Evolutionary conservation across 1,284 basidiomycete species (phyloP), one percentile per base, ranked within the genome.

Genomic region (Melanopsichium pennsylvanicum): DNA sequence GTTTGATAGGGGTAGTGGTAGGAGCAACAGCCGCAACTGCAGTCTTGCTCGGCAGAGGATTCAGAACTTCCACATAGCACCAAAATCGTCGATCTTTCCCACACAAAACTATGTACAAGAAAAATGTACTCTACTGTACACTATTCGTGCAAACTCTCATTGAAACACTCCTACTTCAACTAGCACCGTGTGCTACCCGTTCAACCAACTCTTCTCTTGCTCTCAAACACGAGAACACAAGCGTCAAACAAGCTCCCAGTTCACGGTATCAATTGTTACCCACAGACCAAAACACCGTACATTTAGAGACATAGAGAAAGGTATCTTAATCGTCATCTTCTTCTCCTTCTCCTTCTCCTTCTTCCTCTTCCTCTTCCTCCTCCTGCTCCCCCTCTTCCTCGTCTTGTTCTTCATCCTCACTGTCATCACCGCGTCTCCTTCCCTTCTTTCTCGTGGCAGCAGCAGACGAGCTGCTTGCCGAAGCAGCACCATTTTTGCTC

Each of bases 11-110:
- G 7, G 13, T 70, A 16, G 5, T 58, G 29, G 29, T 63, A 10
- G 72, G 72, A 10, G 61, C 44, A 11, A 68, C 57, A 9, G 63
- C 46, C 4, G 48, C 67, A 8, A 46, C 55, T 1, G 66, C 60
- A 10, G 37, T 69, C 13, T 58, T 68, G 42, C 41, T 68, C 22
- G 44, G 57, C 2, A 49, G 42, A 43, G 49, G 58, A 6, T 18
- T 39, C n/a, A 44, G 48, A 8, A 42, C 51, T 15, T 61, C 64
- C 12, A 33, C 49, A 42, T 58, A 45, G 39, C 25, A 12, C n/a
- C n/a, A n/a, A n/a, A n/a, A n/a, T n/a, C 29, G 13, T 33, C 3
- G 19, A 22, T 34, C 8, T 34, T 22, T 12, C 13, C n/a, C n/a
- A n/a, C n/a, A n/a, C n/a, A n/a, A n/a, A n/a, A n/a, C n/a, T n/a